phyloP scores from a whole-genome alignment of 192 early-diverging fungal species.

The Geranomyces michiganensis region DNA sequence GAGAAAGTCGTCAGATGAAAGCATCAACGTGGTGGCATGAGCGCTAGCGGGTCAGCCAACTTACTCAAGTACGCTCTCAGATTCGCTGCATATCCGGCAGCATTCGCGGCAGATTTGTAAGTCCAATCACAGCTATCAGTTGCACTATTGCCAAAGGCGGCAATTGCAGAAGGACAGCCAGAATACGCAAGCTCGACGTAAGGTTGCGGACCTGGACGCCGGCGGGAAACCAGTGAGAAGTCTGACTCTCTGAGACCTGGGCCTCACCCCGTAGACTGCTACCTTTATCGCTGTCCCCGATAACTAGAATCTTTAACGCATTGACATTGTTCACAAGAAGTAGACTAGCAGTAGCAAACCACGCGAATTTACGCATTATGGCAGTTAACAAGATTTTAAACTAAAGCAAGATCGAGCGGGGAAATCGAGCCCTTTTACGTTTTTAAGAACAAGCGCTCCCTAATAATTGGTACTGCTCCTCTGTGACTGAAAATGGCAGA shows the following conservation, averaged over 20 bases:
- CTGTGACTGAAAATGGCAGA: too few species aligned
- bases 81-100: neutral
- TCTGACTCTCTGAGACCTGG: neutral
- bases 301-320: neutral
- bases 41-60: neutral
- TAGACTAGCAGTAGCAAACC: too few species aligned
- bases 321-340: too few species aligned
- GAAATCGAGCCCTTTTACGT: too few species aligned
- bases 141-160: neutral
- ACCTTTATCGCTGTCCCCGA: slow-evolving; percentile 11
- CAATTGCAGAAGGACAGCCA: slow-evolving; percentile 3
- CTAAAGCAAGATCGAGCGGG: too few species aligned
- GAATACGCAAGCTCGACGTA: slow-evolving; percentile 6
- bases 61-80: slow-evolving; percentile 1
- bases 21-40: neutral
- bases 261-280: neutral
- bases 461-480: too few species aligned
- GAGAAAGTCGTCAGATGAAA: neutral
- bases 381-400: too few species aligned
- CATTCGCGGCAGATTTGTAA: neutral
- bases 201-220: neutral
- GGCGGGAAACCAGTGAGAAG: neutral
- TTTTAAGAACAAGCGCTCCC: too few species aligned
- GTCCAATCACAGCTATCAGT: neutral
- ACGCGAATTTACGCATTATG: too few species aligned